phyloP scores from a whole-genome alignment of 2,329 filamentous ascomycete genomes.

The Penicillium sp. region DNA sequence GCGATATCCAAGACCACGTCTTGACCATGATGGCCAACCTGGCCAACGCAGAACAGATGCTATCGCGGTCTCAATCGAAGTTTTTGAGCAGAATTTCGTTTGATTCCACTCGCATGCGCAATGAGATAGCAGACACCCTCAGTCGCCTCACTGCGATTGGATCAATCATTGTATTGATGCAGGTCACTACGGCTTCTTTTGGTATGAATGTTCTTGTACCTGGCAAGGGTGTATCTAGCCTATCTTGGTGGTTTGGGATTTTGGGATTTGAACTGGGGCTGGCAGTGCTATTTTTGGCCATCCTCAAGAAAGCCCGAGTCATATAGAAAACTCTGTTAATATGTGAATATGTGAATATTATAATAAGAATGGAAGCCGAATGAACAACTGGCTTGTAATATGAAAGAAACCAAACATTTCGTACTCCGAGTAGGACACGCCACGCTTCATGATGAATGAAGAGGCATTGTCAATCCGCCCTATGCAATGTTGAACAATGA shows the following conservation, averaged over 20 bases:
- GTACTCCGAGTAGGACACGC: slow-evolving; percentile 2
- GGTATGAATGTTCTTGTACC: slow-evolving; percentile 52
- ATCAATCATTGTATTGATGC: slow-evolving; percentile 88
- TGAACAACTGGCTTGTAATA: not conserved
- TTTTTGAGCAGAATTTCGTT: slow-evolving; percentile 90
- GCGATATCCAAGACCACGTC: slow-evolving; percentile 96
- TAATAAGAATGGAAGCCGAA: not conserved
- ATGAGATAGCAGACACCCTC: slow-evolving; percentile 79
- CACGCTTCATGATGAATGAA: slow-evolving; percentile 30
- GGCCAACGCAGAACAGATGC: slow-evolving; percentile 92
- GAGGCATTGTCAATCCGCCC: slow-evolving; percentile 16
- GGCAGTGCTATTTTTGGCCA: not conserved
- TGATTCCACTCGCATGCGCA: slow-evolving; percentile 83
- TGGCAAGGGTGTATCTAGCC: slow-evolving; percentile 26
- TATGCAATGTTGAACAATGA: slow-evolving; percentile 27
- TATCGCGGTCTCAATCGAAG: slow-evolving; percentile 87
- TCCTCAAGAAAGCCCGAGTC: not conserved
- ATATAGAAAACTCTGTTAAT: not conserved
- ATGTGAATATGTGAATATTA: not conserved
- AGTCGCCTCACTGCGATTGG: slow-evolving; percentile 91
- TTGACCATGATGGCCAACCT: slow-evolving; percentile 97
- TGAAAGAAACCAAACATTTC: not conserved
- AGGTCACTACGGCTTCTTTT: slow-evolving; percentile 70
- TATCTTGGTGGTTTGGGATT: slow-evolving; percentile 1
- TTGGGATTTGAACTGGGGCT: not conserved